phyloP scores from a whole-genome alignment of 192 early-diverging fungal species.

The Coemansia sp. region DNA sequence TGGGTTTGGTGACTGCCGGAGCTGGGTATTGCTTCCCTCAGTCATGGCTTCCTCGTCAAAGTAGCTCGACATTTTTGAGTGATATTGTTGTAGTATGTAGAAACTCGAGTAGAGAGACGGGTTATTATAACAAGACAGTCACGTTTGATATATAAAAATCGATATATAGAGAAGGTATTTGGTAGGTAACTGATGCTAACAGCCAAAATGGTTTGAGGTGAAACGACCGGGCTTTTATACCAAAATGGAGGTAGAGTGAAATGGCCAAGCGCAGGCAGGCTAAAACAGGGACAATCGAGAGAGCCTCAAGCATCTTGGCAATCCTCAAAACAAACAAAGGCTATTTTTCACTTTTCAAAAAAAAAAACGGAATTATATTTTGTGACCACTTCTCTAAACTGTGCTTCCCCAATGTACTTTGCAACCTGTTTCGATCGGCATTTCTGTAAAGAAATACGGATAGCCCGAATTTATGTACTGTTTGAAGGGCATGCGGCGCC shows the following conservation, averaged over 20 bases:
- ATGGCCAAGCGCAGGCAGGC: neutral
- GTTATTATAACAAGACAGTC: neutral
- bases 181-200: neutral
- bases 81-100: neutral
- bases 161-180: neutral
- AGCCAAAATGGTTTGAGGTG: no score
- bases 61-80: slow-evolving; percentile 18
- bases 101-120: no score
- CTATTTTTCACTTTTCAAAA: neutral
- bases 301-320: no score
- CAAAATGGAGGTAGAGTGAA: neutral
- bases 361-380: slow-evolving; percentile 2
- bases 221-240: no score
- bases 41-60: slow-evolving; percentile 41
- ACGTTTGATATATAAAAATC: no score
- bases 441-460: neutral
- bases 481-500: neutral
- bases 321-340: neutral
- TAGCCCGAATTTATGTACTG: neutral
- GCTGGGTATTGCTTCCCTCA: slow-evolving; percentile 19
- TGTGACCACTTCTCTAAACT: neutral
- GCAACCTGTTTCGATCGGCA: neutral
- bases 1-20: neutral
- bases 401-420: neutral
- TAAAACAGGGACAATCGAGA: no score